phyloP scores from a whole-genome alignment of 2,329 filamentous ascomycete species.

The Penicillium expansum region DNA sequence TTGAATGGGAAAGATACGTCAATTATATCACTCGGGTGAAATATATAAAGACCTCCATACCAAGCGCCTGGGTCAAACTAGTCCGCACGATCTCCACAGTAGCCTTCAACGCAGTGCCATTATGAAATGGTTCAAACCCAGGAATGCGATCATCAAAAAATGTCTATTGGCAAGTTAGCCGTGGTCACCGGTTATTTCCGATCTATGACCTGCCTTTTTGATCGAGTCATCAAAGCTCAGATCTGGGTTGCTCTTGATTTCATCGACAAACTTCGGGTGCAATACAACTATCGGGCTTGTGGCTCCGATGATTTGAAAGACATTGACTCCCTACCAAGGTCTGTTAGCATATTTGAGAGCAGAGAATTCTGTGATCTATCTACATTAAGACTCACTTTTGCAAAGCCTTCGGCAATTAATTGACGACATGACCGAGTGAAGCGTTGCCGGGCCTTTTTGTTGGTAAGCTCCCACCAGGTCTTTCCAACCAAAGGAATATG shows the following conservation, averaged over 20 bases:
- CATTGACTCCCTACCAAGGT: conserved; percentile 19
- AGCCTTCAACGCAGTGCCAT: conserved; percentile 12
- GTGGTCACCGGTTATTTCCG: neutral
- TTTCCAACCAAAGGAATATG: conserved; percentile 31
- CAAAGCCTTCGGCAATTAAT: conserved; percentile 29
- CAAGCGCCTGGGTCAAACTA: conserved; percentile 32
- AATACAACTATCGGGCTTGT: conserved; percentile 28
- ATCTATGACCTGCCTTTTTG: conserved; percentile 19
- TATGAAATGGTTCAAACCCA: conserved; percentile 32
- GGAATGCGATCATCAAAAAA: conserved; percentile 31
- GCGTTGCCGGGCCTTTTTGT: conserved; percentile 29
- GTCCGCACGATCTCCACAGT: conserved; percentile 28
- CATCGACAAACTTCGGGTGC: conserved; percentile 32
- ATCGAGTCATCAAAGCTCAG: conserved; percentile 27
- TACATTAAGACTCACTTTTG: conserved; percentile 20
- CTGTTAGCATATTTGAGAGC: neutral
- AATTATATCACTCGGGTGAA: neutral
- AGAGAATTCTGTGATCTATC: neutral
- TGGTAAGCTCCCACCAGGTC: conserved; percentile 30
- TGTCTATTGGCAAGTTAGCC: conserved; percentile 15
- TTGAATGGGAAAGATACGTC: neutral
- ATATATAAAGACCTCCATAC: conserved; percentile 14
- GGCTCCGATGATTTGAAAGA: conserved; percentile 30
- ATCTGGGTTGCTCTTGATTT: conserved; percentile 34
- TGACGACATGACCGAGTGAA: conserved; percentile 26